phyloP scores from a whole-genome alignment of 116 monocot genomes.

The Cymodocea nodosa region DNA sequence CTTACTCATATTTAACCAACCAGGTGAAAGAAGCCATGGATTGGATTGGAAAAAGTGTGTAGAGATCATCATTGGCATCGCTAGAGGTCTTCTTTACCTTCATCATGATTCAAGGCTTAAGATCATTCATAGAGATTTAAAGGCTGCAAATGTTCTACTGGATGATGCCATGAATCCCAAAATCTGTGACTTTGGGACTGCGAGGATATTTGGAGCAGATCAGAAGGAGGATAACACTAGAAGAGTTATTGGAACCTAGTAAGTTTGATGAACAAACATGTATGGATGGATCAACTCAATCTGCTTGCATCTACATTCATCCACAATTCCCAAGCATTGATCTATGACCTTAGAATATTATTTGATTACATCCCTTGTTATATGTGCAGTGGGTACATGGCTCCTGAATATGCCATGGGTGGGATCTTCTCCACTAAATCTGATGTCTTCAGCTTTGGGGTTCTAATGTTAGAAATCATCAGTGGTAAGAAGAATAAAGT shows the following conservation, averaged over 20 bases:
- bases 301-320: neutral
- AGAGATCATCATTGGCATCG: conserved; percentile 2
- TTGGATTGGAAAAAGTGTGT: neutral
- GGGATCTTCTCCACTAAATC: conserved; percentile 6
- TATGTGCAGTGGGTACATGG: conserved; percentile 2
- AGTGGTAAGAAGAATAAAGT: neutral
- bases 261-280: neutral
- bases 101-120: conserved; percentile 1
- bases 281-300: no score
- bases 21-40: neutral
- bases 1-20: no score
- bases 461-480: conserved; percentile 2
- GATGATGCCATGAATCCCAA: no score
- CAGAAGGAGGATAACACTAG: neutral
- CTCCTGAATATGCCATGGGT: conserved; percentile 2
- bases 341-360: no score
- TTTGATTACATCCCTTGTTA: neutral
- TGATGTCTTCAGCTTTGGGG: conserved; percentile 11
- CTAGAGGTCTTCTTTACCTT: conserved; percentile 8
- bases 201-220: neutral
- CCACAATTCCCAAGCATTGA: no score
- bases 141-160: no score
- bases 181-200: conserved; percentile 3
- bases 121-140: no score
- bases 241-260: conserved; percentile 7